These are phyloP conservation scores for Coniella lustricola DNA, from an alignment of 2,329 filamentous ascomycete genomes.

Conservation along the genomic window DNA sequence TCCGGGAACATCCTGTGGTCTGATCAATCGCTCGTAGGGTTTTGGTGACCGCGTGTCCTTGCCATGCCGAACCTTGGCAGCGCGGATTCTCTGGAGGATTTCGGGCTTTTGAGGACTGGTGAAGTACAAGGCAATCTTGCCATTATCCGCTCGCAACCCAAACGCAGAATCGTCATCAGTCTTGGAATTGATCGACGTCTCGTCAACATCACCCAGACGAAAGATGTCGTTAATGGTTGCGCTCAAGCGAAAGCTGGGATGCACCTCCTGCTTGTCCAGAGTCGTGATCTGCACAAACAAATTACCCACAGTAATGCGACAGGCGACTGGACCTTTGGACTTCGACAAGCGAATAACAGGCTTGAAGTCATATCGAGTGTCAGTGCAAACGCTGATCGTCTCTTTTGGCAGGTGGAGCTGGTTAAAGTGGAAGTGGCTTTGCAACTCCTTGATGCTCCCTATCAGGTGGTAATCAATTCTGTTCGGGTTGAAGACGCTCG, in stretches of 20 bases:
- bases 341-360: slow-evolving; percentile 59
- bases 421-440: slow-evolving; percentile 59
- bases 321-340: slow-evolving; percentile 63
- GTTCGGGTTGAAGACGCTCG: slow-evolving; percentile 53
- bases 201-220: slow-evolving; percentile 59
- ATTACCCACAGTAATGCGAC: slow-evolving; percentile 60
- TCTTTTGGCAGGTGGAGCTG: slow-evolving; percentile 63
- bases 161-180: slow-evolving; percentile 62
- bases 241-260: slow-evolving; percentile 53
- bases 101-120: slow-evolving; percentile 58
- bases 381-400: slow-evolving; percentile 61
- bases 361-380: slow-evolving; percentile 59
- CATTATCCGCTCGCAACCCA: slow-evolving; percentile 59
- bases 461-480: slow-evolving; percentile 62
- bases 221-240: slow-evolving; percentile 66
- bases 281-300: slow-evolving; percentile 66
- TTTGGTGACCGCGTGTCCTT: slow-evolving; percentile 56
- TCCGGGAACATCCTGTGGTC: slow-evolving; percentile 64
- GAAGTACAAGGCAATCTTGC: slow-evolving; percentile 67
- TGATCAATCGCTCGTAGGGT: slow-evolving; percentile 56
- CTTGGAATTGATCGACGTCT: slow-evolving; percentile 56
- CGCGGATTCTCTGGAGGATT: slow-evolving; percentile 55
- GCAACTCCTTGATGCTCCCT: slow-evolving; percentile 58
- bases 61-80: slow-evolving; percentile 56
- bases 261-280: slow-evolving; percentile 60